Conservation (phyloP, 306 rosid genomes). For the Glycine tomentella region DNA sequence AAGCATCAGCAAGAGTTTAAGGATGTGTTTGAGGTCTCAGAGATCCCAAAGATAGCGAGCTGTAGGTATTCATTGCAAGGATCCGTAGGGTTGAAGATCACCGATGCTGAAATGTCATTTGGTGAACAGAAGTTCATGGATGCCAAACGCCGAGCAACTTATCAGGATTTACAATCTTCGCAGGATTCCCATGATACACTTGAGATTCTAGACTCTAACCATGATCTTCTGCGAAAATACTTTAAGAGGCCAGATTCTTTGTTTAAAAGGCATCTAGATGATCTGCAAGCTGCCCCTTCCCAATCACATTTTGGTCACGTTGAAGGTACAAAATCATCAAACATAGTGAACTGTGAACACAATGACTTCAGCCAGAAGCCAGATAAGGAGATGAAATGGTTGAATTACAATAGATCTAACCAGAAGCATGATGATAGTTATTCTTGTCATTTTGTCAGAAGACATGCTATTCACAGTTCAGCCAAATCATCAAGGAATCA, state of each 20-base stretch:
- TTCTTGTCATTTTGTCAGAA: slow-evolving; percentile 47
- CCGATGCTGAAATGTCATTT: slow-evolving; percentile 19
- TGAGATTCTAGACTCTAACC: slow-evolving; percentile 71
- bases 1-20: slow-evolving; percentile 19
- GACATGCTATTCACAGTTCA: slow-evolving; percentile 44
- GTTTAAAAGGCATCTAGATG: slow-evolving; percentile 71
- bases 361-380: slow-evolving; percentile 50
- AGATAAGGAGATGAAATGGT: slow-evolving; percentile 47
- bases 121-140: slow-evolving; percentile 19
- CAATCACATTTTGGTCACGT: slow-evolving; percentile 54
- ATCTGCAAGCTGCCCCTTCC: slow-evolving; percentile 55
- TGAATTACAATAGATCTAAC: slow-evolving; percentile 51
- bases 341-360: slow-evolving; percentile 47
- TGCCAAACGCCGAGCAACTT: slow-evolving; percentile 29
- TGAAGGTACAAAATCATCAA: slow-evolving; percentile 52
- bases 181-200: slow-evolving; percentile 68
- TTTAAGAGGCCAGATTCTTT: slow-evolving; percentile 71
- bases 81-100: background rate
- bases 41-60: background rate
- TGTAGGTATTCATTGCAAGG: background rate
- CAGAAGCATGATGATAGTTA: slow-evolving; percentile 52
- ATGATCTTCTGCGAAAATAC: slow-evolving; percentile 62
- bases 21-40: slow-evolving; percentile 35
- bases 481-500: slow-evolving; percentile 50
- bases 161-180: slow-evolving; percentile 51